Evolutionary conservation across 2,329 filamentous ascomycete species (phyloP), one percentile per base, ranked within the genome.

Genomic region (Pseudopithomyces chartarum): DNA sequence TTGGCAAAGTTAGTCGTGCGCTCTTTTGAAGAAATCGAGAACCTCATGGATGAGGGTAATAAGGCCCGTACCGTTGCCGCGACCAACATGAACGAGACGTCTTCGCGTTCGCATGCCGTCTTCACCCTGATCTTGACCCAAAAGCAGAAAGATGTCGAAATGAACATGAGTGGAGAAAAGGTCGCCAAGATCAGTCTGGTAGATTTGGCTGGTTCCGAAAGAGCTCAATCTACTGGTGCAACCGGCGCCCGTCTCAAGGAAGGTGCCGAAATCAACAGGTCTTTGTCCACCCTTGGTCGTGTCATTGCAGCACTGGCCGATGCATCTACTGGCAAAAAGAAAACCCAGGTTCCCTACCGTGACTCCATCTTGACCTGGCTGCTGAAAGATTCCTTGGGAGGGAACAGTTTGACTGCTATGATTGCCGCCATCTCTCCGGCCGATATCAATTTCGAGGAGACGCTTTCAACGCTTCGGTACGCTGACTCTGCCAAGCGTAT

Each of bases 51-150:
- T 73, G 94, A 98, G 78, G 95, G 95, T 70, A 99, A 99, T 82
- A 99, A 99, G 79, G 95, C 95, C 33, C 86, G 95, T 82, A 99
- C 95, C 0, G 95, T 99, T 38, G 95, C 95, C 2, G 95, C 95
- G 7, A 99, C 95, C 38, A 99, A 98, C 84, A 99, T 99, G 95
- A 99, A 99, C 82, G 95, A 98, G 78, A 99, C 96, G 0, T 97
- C 92, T 58, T 97, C 92, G 85, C 89, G 95, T 82, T 98, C 94
- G 74, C 95, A 99, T 77, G 95, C 95, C 39, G 96, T 99, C 50
- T 99, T 99, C 75, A 99, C 96, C 19, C 82, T 99, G 52, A 98
- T 94, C 70, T 82, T 99, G 45, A 97, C 92, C 0, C 95, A 99
- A 76, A 98, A 97, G 76, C 88, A 91, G 58, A 90, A 90, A 72